These are phyloP conservation scores for Phytopythium delawarense DNA, from an alignment of 352 stramenopile species.

Conservation along the genomic window DNA sequence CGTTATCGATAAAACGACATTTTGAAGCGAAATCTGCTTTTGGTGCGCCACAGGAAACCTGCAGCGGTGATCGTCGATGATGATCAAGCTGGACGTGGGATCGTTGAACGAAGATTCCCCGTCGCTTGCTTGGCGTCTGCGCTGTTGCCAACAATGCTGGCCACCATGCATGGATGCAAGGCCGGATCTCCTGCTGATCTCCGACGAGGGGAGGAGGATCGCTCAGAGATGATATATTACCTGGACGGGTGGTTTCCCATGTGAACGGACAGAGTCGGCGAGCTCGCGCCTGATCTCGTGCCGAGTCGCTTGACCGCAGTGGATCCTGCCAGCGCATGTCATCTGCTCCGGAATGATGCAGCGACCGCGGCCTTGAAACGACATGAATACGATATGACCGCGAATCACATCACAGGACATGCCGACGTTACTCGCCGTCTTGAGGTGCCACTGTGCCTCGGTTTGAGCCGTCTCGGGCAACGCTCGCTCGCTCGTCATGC, in stretches of 20 bases:
- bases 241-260: too few relatives aligned
- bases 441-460: background rate
- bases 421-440: background rate
- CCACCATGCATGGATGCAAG: too few relatives aligned
- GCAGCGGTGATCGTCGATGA: background rate
- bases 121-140: too few relatives aligned
- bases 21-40: too few relatives aligned
- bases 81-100: background rate
- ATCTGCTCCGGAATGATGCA: too few relatives aligned
- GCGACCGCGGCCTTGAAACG: too few relatives aligned
- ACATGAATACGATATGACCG: background rate
- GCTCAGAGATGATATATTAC: constrained; percentile 4
- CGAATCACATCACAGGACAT: background rate
- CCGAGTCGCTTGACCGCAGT: too few relatives aligned
- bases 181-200: too few relatives aligned
- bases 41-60: background rate
- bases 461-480: background rate
- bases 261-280: background rate
- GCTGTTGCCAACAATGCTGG: too few relatives aligned
- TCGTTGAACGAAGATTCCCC: too few relatives aligned
- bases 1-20: background rate
- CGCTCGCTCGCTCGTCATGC: background rate
- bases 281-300: too few relatives aligned
- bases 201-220: background rate
- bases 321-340: too few relatives aligned